Percentiles rank a stretch among this genome's conserved stretches.
phyloP scores from a whole-genome alignment of 1,284 basidiomycete species.

The Trichosporon asahii region DNA sequence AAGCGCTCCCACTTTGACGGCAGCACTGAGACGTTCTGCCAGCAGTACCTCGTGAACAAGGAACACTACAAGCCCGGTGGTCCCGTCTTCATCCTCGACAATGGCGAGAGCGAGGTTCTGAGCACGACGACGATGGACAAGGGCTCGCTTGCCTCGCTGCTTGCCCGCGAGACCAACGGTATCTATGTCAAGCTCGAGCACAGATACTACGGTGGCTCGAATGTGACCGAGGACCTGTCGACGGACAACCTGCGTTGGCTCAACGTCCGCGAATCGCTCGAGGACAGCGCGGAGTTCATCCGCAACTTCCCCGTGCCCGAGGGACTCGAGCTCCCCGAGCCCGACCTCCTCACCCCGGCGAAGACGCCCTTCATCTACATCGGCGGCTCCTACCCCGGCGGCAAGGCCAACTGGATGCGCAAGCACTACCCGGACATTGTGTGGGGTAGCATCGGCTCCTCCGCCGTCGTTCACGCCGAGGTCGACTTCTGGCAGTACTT shows the following conservation, averaged over 20 bases:
- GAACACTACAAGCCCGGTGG: slow-evolving; percentile 71
- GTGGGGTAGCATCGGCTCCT: slow-evolving; percentile 87
- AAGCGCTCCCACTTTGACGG: slow-evolving; percentile 67
- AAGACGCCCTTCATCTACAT: slow-evolving; percentile 86
- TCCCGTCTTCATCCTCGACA: slow-evolving; percentile 75
- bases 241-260: slow-evolving; percentile 78
- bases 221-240: slow-evolving; percentile 64
- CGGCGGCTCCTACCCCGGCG: slow-evolving; percentile 77
- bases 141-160: slow-evolving; percentile 74
- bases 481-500: not conserved
- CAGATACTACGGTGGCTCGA: slow-evolving; percentile 65
- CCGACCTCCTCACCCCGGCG: slow-evolving; percentile 55
- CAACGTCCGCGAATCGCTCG: slow-evolving; percentile 79
- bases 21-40: slow-evolving; percentile 48
- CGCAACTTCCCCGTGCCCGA: slow-evolving; percentile 64
- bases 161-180: slow-evolving; percentile 77
- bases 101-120: slow-evolving; percentile 65
- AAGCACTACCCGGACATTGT: slow-evolving; percentile 70
- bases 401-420: slow-evolving; percentile 89
- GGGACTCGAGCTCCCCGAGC: slow-evolving; percentile 64
- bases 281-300: slow-evolving; percentile 91
- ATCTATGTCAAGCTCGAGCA: slow-evolving; percentile 82
- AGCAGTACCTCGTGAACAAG: slow-evolving; percentile 75
- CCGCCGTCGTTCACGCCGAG: slow-evolving; percentile 54
- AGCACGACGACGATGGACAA: slow-evolving; percentile 66